Conservation (phyloP, 352 stramenopile genomes). For the Phytophthora parvispora region DNA sequence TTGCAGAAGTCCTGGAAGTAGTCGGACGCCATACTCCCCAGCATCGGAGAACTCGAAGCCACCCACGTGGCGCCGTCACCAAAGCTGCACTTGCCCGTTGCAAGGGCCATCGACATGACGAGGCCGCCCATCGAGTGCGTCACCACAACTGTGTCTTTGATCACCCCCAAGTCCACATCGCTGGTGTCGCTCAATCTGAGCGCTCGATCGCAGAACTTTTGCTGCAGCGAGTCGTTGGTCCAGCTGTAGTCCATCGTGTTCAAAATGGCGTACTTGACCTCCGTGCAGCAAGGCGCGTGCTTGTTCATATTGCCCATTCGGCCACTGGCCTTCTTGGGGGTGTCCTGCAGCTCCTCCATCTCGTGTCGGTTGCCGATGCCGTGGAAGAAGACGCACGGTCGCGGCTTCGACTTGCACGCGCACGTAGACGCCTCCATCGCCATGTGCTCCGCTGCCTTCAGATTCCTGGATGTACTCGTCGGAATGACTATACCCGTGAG, state of each 20-base stretch:
- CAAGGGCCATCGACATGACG: conserved; percentile 26
- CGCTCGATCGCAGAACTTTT: conserved; percentile 29
- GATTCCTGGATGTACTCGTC: background rate
- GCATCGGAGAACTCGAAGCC: conserved; percentile 32
- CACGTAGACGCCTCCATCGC: conserved; percentile 15
- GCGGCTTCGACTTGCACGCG: conserved; percentile 25
- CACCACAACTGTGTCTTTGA: conserved; percentile 31
- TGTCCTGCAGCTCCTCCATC: conserved; percentile 24
- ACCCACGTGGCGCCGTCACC: conserved; percentile 36
- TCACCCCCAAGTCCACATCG: background rate
- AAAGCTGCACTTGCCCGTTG: conserved; percentile 31
- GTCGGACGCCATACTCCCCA: conserved; percentile 39
- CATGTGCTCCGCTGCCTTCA: conserved; percentile 18
- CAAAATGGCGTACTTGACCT: conserved; percentile 28
- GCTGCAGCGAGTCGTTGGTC: conserved; percentile 18
- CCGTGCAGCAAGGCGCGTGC: conserved; percentile 25
- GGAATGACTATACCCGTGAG: background rate
- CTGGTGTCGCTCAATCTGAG: conserved; percentile 19
- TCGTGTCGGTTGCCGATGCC: conserved; percentile 22
- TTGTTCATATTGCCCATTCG: conserved; percentile 30
- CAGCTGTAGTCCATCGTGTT: conserved; percentile 26
- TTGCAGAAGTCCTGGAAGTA: conserved; percentile 39
- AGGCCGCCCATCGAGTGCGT: conserved; percentile 30
- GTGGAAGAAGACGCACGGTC: conserved; percentile 33
- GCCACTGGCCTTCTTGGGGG: conserved; percentile 10